Conservation (phyloP, 176 grass and related monocot species). For the Avena insularis region DNA sequence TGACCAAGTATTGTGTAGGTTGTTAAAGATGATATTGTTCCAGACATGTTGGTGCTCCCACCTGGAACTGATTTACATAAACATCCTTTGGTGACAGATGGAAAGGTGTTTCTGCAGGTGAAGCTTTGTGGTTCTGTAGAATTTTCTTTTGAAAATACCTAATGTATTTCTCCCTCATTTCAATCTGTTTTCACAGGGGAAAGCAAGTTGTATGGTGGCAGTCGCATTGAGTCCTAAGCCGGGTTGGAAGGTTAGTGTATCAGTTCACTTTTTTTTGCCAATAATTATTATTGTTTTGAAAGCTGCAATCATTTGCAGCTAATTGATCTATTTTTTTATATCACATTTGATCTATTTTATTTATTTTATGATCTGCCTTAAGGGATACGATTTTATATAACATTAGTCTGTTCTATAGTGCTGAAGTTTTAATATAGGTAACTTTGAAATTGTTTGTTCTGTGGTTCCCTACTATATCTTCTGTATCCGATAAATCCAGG, state of each 20-base stretch:
- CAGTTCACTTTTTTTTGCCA: not conserved
- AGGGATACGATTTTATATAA: slow-evolving; percentile 13
- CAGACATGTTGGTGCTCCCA: slow-evolving; percentile 73
- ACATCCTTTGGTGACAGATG: slow-evolving; percentile 77
- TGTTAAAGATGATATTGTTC: slow-evolving; percentile 67
- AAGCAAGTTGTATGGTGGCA: slow-evolving; percentile 94
- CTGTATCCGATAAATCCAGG: not conserved
- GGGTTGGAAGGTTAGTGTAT: slow-evolving; percentile 80
- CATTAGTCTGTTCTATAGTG: not conserved
- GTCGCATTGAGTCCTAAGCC: slow-evolving; percentile 79
- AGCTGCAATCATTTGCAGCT: not conserved
- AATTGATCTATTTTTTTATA: too few species aligned
- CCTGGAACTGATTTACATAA: slow-evolving; percentile 88
- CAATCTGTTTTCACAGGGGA: slow-evolving; percentile 59
- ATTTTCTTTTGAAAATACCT: not conserved
- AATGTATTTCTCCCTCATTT: not conserved
- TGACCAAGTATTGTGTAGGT: slow-evolving; percentile 57
- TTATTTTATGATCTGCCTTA: not conserved
- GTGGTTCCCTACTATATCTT: not conserved
- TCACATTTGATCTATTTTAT: not conserved
- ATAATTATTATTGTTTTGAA: slow-evolving; percentile 21
- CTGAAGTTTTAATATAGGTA: not conserved
- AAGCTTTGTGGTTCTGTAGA: slow-evolving; percentile 33
- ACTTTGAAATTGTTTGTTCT: not conserved
- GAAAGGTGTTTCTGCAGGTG: slow-evolving; percentile 82